Evolutionary conservation across 805 yeast genomes (phyloP), one percentile per base, ranked within the genome.

Genomic region (Pichia phayaonensis): DNA sequence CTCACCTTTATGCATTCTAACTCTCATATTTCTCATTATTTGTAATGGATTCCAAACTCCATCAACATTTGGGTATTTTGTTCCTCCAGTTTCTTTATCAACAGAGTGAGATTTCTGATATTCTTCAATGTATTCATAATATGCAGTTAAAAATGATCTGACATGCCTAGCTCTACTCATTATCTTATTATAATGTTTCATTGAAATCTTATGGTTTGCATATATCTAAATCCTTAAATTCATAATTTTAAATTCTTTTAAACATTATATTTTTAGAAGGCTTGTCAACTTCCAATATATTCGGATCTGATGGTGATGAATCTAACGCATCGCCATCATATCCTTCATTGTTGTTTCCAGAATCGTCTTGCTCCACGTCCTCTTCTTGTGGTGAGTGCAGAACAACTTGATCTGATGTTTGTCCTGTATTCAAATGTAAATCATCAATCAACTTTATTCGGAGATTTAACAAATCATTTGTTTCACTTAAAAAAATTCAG

Each of bases 1-100:
- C 51, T 77, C 79, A 46, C 72, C 73, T 57, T 76, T 69, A 57
- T 75, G 76, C 51, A 75, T 73, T 48, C 86, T 65, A 4, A 83
- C 61, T 56, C 72, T 73, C 51, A 96, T 72, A 65, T 88, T 84
- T 50, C 97, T 69, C 26, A 89, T 79, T n/a, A 83, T 75, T 65
- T 87, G 96, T 43, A 89, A 68, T 4, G 96, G 96, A 61, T 89
- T 89, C 69, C 83, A 89, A 3, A 78, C 75, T 3, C 84, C 86
- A 50, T 82, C 88, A 3, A 84, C 76, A 2, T 77, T 79, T 2
- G 72, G 74, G 54, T 76, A 74, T 3, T 43, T 48, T 0, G 61
- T 60, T 2, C 26, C 50, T 2, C 26, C 51, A 4, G 47, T 54
- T 2, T 46, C 52, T 16, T 60, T 61, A 5, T 56, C 64, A n/a